phyloP scores from a whole-genome alignment of 2,329 filamentous ascomycete genomes.

The Plenodomus lindquistii region DNA sequence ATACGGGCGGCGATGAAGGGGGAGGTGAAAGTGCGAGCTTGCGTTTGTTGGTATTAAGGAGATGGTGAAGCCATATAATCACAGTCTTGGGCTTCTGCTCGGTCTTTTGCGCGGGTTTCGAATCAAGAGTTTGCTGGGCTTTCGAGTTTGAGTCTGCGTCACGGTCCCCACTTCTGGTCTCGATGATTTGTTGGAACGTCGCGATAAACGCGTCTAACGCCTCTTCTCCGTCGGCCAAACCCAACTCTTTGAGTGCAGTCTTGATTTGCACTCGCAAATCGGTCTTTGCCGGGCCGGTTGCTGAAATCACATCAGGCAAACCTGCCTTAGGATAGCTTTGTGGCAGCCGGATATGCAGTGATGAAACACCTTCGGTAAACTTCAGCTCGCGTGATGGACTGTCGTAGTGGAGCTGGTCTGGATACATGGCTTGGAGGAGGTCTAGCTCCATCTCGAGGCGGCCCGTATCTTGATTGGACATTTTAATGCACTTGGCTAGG shows the following conservation, averaged over 20 bases:
- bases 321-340: conserved; percentile 43
- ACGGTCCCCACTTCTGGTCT: conserved; percentile 1
- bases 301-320: conserved; percentile 46
- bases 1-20: conserved; percentile 24
- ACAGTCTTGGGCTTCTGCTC: conserved; percentile 38
- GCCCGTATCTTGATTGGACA: not conserved
- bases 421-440: conserved; percentile 52
- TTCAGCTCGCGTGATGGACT: conserved; percentile 43
- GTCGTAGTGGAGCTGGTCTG: conserved; percentile 43
- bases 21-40: conserved; percentile 48
- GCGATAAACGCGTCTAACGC: conserved; percentile 48
- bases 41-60: conserved; percentile 52
- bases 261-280: conserved; percentile 45
- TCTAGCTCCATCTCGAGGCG: conserved; percentile 45
- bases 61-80: conserved; percentile 53
- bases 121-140: not conserved
- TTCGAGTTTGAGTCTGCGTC: not conserved
- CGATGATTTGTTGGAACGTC: conserved; percentile 37
- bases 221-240: conserved; percentile 46
- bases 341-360: conserved; percentile 46
- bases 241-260: conserved; percentile 26
- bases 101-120: not conserved
- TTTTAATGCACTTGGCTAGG: not conserved
- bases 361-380: conserved; percentile 30
- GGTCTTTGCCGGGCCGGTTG: conserved; percentile 37